Evolutionary conservation across 805 yeast species (phyloP), one percentile per base, ranked within the genome.

Genomic region (Wickerhamiella musiphila): DNA sequence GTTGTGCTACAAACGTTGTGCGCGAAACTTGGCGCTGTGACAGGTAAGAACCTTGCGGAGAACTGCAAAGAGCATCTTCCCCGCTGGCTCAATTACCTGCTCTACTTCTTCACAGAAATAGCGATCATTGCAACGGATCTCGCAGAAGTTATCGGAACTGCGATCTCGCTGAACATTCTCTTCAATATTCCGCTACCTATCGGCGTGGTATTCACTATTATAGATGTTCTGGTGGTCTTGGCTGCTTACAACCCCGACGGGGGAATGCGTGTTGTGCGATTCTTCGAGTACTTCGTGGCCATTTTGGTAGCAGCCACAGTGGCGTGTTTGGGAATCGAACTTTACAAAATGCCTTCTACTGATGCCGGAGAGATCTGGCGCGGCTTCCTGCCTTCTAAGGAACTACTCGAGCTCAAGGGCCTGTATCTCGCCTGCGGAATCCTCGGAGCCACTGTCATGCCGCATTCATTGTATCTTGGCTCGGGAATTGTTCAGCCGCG

Each of bases 371-470:
- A 61, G 4, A 64, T 83, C 4, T 51, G 68, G 31, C 53, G 57
- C 41, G 93, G 93, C 0, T 78, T 75, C 44, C 46, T 81, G 13
- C 95, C 95, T 1, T 64, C 70, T 8, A 54, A 49, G n/a, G 63
- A 70, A 33, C 60, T 70, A 34, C 54, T 60, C 18, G 72, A 71
- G 43, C 69, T 65, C 46, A 64, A 67, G 46, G 90, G 93, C 0
- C 54, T 78, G 18, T 82, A 73, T 47, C 57, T 81, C 14, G 70
- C 86, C 16, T 61, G 84, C 42, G 94, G 93, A 17, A 78, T 83
- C 30, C 60, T 82, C 33, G 94, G 94, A 16, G 94, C 94, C 8
- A 83, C 94, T 0, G 94, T 83, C 16, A 83, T 83, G 94, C 94
- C 94, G 2, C 94, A 83, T 48, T 73, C 84, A 1, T 57, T 83